These are phyloP conservation scores for Aspergillus ochraceoroseus DNA, from an alignment of 2,329 filamentous ascomycete species.

Conservation along the genomic window DNA sequence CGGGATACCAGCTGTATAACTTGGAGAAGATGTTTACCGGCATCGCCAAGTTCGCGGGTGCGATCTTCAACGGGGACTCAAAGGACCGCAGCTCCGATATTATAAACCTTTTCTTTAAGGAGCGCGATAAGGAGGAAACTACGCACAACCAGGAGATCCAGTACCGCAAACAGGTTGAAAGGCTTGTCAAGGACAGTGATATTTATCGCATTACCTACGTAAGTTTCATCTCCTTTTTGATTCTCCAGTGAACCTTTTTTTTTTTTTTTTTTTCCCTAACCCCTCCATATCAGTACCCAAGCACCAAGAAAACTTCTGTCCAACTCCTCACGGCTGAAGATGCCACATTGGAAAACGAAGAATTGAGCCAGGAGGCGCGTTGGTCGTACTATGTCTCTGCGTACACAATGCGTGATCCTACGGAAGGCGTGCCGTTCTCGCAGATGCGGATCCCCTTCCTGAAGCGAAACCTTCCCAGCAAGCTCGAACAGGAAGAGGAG, in stretches of 20 bases:
- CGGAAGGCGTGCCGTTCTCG: conserved; percentile 66
- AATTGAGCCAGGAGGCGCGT: conserved; percentile 57
- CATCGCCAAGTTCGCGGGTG: conserved; percentile 71
- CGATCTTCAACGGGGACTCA: conserved; percentile 76
- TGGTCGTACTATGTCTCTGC: conserved; percentile 98
- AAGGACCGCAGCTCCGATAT: conserved; percentile 95
- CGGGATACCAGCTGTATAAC: conserved; percentile 89
- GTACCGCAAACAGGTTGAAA: conserved; percentile 86
- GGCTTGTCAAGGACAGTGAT: conserved; percentile 86
- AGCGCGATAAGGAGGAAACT: conserved; percentile 75
- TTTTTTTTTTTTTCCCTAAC: background rate
- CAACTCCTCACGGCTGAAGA: conserved; percentile 86
- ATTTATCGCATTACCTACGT: conserved; percentile 88
- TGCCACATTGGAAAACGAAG: conserved; percentile 67
- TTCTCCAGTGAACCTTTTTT: conserved; percentile 25
- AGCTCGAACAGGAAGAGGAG: conserved; percentile 58
- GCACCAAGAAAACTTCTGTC: conserved; percentile 62
- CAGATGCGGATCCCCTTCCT: conserved; percentile 65
- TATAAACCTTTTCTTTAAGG: conserved; percentile 76
- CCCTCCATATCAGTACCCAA: conserved; percentile 52
- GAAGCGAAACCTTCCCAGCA: conserved; percentile 62
- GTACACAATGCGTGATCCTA: conserved; percentile 82
- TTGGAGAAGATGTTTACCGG: conserved; percentile 82
- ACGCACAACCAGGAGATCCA: conserved; percentile 87
- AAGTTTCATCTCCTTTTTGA: conserved; percentile 44